These are phyloP conservation scores for Didymella sp. DNA, from an alignment of 2,329 filamentous ascomycete species.

Conservation along the genomic window DNA sequence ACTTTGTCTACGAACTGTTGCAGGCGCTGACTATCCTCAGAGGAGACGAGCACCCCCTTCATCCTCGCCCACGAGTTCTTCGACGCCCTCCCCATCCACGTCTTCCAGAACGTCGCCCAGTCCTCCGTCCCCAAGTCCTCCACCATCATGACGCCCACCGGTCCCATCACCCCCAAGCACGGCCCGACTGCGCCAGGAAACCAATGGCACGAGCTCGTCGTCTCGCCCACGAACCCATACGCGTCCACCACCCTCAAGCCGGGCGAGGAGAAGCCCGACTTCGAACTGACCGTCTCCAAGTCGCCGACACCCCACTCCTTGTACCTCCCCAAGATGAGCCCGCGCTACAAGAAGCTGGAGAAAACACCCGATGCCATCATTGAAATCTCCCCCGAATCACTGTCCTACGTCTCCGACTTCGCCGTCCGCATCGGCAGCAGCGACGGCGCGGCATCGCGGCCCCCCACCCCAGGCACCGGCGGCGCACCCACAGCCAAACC, in stretches of 20 bases:
- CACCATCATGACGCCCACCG: slow-evolving; percentile 57
- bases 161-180: slow-evolving; percentile 54
- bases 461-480: slow-evolving; percentile 20
- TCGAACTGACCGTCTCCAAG: slow-evolving; percentile 81
- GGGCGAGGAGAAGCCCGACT: slow-evolving; percentile 68
- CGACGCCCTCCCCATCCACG: slow-evolving; percentile 94
- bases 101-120: slow-evolving; percentile 78
- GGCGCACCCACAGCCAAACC: slow-evolving; percentile 51
- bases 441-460: slow-evolving; percentile 4
- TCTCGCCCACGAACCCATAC: slow-evolving; percentile 50
- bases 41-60: slow-evolving; percentile 77
- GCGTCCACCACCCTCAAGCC: slow-evolving; percentile 34
- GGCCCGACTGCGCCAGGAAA: slow-evolving; percentile 45
- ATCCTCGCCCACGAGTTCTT: slow-evolving; percentile 99
- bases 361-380: slow-evolving; percentile 72
- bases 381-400: slow-evolving; percentile 88
- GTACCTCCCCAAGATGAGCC: slow-evolving; percentile 82
- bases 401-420: slow-evolving; percentile 80
- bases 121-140: slow-evolving; percentile 47
- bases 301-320: slow-evolving; percentile 80
- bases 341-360: slow-evolving; percentile 79
- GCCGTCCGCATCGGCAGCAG: slow-evolving; percentile 80
- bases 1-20: neutral
- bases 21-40: slow-evolving; percentile 51
- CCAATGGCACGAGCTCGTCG: slow-evolving; percentile 55